Evolutionary conservation across 148 eudicot genomes (phyloP).

Genomic region (Rhododendron molle): DNA sequence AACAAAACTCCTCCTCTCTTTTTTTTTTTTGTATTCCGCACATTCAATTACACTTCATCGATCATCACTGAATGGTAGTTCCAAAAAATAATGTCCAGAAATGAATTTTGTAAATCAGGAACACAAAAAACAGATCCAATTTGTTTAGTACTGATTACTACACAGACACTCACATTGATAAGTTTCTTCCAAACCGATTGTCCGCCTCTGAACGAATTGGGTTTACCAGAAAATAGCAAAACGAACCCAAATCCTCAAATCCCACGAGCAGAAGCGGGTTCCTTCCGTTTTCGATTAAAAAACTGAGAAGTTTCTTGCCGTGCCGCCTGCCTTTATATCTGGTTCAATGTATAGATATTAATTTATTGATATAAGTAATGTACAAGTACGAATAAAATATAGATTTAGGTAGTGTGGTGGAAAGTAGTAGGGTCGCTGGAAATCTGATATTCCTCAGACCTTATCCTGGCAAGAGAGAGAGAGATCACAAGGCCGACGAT

Average conservation of each 20-base stretch:
- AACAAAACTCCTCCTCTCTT: background rate
- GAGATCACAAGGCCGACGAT: background rate
- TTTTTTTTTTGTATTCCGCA: background rate
- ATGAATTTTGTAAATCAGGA: background rate
- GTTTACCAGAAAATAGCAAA: background rate
- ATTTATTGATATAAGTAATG: no score
- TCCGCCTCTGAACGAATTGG: background rate
- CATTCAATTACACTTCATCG: background rate
- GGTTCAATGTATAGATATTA: background rate
- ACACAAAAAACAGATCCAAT: background rate
- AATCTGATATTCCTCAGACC: slow-evolving; percentile 12
- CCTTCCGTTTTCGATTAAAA: background rate
- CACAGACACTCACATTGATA: background rate
- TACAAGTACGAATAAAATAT: background rate
- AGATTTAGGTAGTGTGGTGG: background rate
- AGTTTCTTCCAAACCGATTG: background rate
- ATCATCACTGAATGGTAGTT: background rate
- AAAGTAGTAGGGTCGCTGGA: background rate
- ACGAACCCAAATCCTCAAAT: background rate
- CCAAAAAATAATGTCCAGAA: background rate
- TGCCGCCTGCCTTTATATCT: background rate
- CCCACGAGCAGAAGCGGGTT: background rate
- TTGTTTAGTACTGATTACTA: background rate
- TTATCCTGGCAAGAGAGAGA: background rate
- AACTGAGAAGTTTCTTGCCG: background rate